A percentile compares a stretch with the other conserved stretches of the same genome.
Evolutionary conservation across 116 monocot species (phyloP).

Genomic region (Cymodocea nodosa): DNA sequence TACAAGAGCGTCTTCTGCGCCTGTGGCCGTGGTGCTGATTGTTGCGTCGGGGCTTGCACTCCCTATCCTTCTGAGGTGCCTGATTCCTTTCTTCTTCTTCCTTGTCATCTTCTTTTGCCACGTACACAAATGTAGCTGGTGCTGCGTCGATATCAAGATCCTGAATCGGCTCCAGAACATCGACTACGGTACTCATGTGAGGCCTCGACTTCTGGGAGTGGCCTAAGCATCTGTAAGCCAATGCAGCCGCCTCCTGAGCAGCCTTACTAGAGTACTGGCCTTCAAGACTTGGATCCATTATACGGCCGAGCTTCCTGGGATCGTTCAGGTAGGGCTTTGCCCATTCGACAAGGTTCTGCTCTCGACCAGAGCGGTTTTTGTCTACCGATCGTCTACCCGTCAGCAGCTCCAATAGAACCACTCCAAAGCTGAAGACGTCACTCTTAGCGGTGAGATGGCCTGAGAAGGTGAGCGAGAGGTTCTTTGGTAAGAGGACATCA

Average conservation of each 20-base stretch:
- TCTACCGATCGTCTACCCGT: slow-evolving; percentile 59
- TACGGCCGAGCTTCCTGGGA: slow-evolving; percentile 27
- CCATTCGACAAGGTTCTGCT: slow-evolving; percentile 85
- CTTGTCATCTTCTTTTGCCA: no score
- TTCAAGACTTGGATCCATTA: slow-evolving; percentile 50
- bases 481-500: no score
- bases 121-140: no score
- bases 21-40: no score
- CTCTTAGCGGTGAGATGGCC: slow-evolving; percentile 6
- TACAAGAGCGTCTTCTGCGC: no score
- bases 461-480: no score
- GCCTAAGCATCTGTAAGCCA: slow-evolving; percentile 58
- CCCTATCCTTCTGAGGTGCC: no score
- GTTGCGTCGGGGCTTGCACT: no score
- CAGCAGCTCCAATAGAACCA: slow-evolving; percentile 2
- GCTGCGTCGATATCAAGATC: slow-evolving; percentile 1
- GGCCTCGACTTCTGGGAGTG: slow-evolving; percentile 51
- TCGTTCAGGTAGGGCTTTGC: slow-evolving; percentile 50
- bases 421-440: slow-evolving; percentile 8
- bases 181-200: slow-evolving; percentile 50
- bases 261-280: slow-evolving; percentile 51
- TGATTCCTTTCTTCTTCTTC: no score
- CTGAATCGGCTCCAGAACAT: slow-evolving; percentile 44
- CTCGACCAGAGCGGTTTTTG: slow-evolving; percentile 38
- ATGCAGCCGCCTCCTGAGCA: slow-evolving; percentile 34